These are phyloP conservation scores for Agrocybe praecox DNA, from an alignment of 768 basidiomycete genomes.

Conservation along the genomic window DNA sequence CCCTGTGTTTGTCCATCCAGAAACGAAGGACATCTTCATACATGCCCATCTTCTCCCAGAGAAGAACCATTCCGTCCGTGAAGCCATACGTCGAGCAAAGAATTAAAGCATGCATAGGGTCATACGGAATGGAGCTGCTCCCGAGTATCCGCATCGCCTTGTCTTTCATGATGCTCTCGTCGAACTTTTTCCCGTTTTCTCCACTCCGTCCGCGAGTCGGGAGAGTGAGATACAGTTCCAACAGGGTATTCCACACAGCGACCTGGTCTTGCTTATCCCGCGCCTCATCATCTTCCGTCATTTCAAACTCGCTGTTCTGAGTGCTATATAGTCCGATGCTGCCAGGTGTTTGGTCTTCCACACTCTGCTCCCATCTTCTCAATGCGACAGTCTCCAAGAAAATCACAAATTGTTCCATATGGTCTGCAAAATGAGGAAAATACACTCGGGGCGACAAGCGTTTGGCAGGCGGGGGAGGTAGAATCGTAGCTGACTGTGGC, in stretches of 20 bases:
- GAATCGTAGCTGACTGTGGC: neutral
- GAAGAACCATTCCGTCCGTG: constrained; percentile 80
- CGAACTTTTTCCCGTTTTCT: constrained; percentile 21
- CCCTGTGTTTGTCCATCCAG: constrained; percentile 79
- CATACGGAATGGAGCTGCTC: constrained; percentile 69
- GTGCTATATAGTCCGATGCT: constrained; percentile 21
- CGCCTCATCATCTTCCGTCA: constrained; percentile 42
- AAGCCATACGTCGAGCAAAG: constrained; percentile 86
- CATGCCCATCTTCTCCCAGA: constrained; percentile 96
- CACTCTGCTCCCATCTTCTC: constrained; percentile 77
- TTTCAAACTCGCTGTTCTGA: constrained; percentile 9
- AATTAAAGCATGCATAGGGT: constrained; percentile 91
- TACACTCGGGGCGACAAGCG: constrained; percentile 83
- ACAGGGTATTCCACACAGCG: constrained; percentile 93
- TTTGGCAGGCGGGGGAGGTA: constrained; percentile 38
- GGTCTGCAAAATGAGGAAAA: constrained; percentile 94
- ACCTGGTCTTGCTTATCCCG: constrained; percentile 68
- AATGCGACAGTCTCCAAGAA: constrained; percentile 89
- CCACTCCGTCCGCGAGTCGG: constrained; percentile 29
- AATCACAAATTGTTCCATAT: constrained; percentile 76
- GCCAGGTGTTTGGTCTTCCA: constrained; percentile 41
- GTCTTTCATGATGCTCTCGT: constrained; percentile 41
- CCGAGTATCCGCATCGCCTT: constrained; percentile 79
- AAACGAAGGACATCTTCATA: constrained; percentile 93
- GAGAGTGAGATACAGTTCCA: constrained; percentile 86